Base-by-base conservation (phyloP, 169 alveolate species). In the Plasmodium fragile region DNA sequence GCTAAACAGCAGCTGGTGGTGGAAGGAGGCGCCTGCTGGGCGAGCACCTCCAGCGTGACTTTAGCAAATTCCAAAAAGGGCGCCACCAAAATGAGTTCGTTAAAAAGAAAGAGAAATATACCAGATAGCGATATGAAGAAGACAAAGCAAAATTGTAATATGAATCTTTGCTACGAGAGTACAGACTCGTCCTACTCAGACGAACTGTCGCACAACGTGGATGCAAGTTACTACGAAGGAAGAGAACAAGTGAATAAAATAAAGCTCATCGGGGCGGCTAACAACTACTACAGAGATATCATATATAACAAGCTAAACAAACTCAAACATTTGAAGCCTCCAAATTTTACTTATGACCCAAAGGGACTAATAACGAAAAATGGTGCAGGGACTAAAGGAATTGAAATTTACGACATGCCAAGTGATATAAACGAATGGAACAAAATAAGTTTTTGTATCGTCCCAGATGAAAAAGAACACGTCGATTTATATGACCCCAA, bases 361-460 rank as follows among this genome's bases (percentile, higher is more conserved):
- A 89, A 90, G 30, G 97, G 97, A n/a, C 92, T 89, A 43, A 81
- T 96, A 22, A 81, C 96, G n/a, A 81, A 71, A 78, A 96, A 96
- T 43, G 97, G 97, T 34, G 96, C 96, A 30, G 97, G 97, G 1
- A 96, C 97, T 16, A 96, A 95, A 49, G 97, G 97, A n/a, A 96
- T 96, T 16, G 97, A 96, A 95, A 93, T 96, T 30, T 94, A 92
- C 52, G 96, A 96, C 82, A 77, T 83, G 78, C 97, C 97, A 55
- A 78, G 96, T 49, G 97, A 95, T 41, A 53, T 72, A 16, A 96
- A 96, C 52, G 95, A 93, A 82, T 96, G 97, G 97, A 96, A 95
- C 90, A 92, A 95, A 32, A 90, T 96, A 18, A 93, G 96, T 36
- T 91, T 96, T 81, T 96, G 97, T 71, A 95, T 96, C 16, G 97